Evolutionary conservation across 176 grass and related monocot species (phyloP).

Genomic region (Areca catechu): DNA sequence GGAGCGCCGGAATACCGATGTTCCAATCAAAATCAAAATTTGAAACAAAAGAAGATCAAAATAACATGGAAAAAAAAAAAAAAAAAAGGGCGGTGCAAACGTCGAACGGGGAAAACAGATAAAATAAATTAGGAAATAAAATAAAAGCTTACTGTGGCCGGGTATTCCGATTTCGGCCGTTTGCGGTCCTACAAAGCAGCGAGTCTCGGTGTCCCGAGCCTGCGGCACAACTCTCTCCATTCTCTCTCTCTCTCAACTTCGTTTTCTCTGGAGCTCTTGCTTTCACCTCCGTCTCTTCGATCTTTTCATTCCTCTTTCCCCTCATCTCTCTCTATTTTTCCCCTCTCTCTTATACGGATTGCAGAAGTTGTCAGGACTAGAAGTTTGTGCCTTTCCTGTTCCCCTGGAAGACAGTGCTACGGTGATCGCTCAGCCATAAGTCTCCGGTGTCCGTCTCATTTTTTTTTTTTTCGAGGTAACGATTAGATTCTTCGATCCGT

Average conservation of each 20-base stretch:
- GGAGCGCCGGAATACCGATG: too few relatives aligned
- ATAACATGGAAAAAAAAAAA: too few relatives aligned
- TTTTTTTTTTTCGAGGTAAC: too few relatives aligned
- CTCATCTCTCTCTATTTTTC: too few relatives aligned
- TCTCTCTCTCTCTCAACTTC: neutral
- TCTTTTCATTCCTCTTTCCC: too few relatives aligned
- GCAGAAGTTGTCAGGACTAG: neutral
- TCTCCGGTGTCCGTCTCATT: too few relatives aligned
- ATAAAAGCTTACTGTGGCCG: neutral
- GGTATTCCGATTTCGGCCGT: conserved; percentile 30
- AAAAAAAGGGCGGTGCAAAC: neutral
- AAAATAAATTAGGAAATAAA: conserved; percentile 4
- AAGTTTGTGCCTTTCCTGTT: too few relatives aligned
- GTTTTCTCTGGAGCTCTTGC: neutral
- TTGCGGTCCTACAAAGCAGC: conserved; percentile 46
- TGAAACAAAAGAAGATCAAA: too few relatives aligned
- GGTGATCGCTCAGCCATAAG: too few relatives aligned
- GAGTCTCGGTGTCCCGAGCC: neutral
- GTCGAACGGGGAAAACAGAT: neutral
- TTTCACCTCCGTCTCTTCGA: neutral
- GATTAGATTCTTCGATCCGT: too few relatives aligned
- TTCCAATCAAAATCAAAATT: too few relatives aligned
- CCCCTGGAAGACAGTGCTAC: too few relatives aligned
- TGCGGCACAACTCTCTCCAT: neutral
- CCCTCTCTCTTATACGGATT: neutral